Evolutionary conservation across 495 filamentous ascomycete species (phyloP), one percentile per base, ranked within the genome.

Genomic region (Thozetella sp.): DNA sequence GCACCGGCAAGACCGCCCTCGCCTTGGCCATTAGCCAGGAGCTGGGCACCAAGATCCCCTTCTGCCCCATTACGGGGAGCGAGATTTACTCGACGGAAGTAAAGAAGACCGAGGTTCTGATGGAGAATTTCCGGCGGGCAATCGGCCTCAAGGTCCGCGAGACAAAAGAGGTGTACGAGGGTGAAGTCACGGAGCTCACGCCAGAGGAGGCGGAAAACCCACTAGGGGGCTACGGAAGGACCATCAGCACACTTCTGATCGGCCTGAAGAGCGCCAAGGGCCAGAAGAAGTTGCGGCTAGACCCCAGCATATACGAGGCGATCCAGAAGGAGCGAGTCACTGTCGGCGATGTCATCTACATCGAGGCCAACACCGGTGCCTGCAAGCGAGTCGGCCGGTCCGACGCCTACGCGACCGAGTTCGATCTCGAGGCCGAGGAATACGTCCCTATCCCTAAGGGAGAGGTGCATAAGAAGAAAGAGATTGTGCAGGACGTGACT

Each of bases 381-480:
- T 96, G 95, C 74, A 99, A 98, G 81, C 83, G 95, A 64, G 95
- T 99, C 9, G 95, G 95, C 19, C 83, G 95, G 60, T 95, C 91
- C 10, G 96, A 98, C 68, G 94, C 95, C 22, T 98, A 97, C 72
- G 92, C 93, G 22, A 98, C 95, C 20, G 95, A 99, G 68, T 99
- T 98, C 72, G 95, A 99, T 78, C 86, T 97, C 20, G 95, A 98
- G 80, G 95, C 95, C 0, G 95, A 98, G 70, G 95, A 99, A 72
- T 98, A 98, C 73, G 95, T 98, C 53, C 95, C 95, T 3, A 95
- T 99, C 58, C 95, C 95, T 20, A 97, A 99, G 77, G 95, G 95
- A 45, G 95, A 99, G 66, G 95, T 99, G 40, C 95, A 97, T 78
- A 99, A 98, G 83, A 97, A 97, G 85, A 99, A 99, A 80, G 95